Percentiles rank a stretch among this genome's conserved stretches.
Evolutionary conservation across 768 basidiomycete species (phyloP).

Genomic region (Cantharellus anzutake): DNA sequence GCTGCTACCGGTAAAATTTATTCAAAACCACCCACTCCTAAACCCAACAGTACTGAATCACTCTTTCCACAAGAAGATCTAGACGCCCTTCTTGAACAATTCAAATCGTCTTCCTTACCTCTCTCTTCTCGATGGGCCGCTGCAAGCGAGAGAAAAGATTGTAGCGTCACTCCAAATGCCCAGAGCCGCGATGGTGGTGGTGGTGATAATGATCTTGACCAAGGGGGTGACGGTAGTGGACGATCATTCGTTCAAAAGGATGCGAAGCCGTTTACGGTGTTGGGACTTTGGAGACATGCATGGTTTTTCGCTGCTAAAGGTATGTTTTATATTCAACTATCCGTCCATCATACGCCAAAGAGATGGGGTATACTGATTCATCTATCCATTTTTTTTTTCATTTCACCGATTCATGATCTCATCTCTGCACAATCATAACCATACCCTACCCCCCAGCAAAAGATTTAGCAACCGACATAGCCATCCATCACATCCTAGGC

Average conservation of each 20-base stretch:
- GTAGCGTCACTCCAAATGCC: neutral
- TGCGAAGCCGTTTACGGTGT: neutral
- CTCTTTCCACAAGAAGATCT: neutral
- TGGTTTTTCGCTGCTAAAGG: neutral
- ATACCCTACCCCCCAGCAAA: slow-evolving; percentile 16
- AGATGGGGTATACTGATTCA: too few relatives aligned
- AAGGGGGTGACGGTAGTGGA: too few relatives aligned
- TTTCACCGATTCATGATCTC: neutral
- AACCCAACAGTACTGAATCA: too few relatives aligned
- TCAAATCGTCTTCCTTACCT: neutral
- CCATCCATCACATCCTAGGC: slow-evolving; percentile 67
- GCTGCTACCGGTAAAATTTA: too few relatives aligned
- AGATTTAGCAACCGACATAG: slow-evolving; percentile 40
- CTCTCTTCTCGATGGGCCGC: neutral
- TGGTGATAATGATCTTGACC: neutral
- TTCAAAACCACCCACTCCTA: too few relatives aligned
- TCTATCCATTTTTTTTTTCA: neutral
- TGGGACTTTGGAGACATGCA: neutral
- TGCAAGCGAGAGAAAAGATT: neutral
- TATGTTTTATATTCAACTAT: neutral
- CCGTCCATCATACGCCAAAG: too few relatives aligned
- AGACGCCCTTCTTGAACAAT: neutral
- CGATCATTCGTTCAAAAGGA: neutral
- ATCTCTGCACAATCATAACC: too few relatives aligned
- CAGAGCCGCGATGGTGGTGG: too few relatives aligned